Base-by-base conservation (phyloP, 805 yeast genomes). In the Isabelozyma heimii region DNA sequence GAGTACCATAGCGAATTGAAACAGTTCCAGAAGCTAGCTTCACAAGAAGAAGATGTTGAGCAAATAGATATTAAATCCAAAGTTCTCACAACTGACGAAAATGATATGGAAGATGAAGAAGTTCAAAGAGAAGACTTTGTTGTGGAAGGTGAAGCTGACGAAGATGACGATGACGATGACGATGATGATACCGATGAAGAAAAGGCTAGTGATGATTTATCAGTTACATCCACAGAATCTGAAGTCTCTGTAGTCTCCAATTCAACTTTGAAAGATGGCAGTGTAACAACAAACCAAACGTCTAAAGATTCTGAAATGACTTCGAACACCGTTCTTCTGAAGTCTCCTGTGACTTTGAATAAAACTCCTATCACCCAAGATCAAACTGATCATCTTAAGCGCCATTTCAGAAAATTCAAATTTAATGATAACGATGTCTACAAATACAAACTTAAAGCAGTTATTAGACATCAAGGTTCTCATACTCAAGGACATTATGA, bases 401-500 rank as follows among this genome's bases (percentile, higher is more conserved):
- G 60, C 16, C 75, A 70, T 48, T 72, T 71, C 61, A 59, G 70
- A 52, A 49, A 66, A 52, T 57, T 69, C 54, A 66, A 72, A 52
- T 71, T 70, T 61, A 67, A 66, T 54, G 76, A 70, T 8, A 71
- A 72, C 49, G 75, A 70, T 52, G 62, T 61, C 33, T 70, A 66
- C 51, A 76, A 70, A 39, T 91, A 89, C 63, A 72, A 73, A 51
- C 73, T 94, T 37, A 80, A 77, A 52, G 87, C 97, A 0, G 71
- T 89, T 52, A 83, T 94, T 15, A 79, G 91, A 54, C 98, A 94
- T 63, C 82, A 84, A 42, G 99, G 99, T 0, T 83, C 92, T 1
- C 97, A 91, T 65, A 78, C 84, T 16, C 80, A 83, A 41, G 98
- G 98, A 1, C 98, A 91, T 61, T 91, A 91, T 62, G 96, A 91